Conservation (phyloP, 2,329 filamentous ascomycete species). For the Alternaria ethzedia region DNA sequence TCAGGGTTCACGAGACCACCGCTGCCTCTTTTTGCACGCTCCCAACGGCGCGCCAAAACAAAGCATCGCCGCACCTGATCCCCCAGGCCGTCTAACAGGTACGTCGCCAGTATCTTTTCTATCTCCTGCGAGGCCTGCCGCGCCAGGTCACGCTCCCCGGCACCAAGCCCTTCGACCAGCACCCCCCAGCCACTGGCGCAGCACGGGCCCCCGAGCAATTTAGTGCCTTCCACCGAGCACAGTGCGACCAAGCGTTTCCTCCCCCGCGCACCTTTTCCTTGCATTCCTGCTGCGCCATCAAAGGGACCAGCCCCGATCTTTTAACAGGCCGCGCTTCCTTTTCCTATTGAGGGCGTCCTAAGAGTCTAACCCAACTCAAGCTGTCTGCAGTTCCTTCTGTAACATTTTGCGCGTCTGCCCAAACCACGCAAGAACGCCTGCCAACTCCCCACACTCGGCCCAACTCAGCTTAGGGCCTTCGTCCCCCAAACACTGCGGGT, state of each 20-base stretch:
- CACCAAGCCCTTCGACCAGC: not conserved
- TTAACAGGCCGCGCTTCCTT: constrained; percentile 36
- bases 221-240: constrained; percentile 28
- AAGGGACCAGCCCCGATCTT: constrained; percentile 45
- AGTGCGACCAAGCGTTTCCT: constrained; percentile 37
- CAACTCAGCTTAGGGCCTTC: constrained; percentile 50
- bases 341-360: constrained; percentile 45
- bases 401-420: constrained; percentile 38
- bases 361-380: constrained; percentile 41
- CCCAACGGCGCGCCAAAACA: constrained; percentile 27
- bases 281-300: constrained; percentile 46
- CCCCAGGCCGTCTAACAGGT: constrained; percentile 10
- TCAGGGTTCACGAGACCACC: constrained; percentile 15
- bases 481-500: constrained; percentile 42
- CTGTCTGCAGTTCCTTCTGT: constrained; percentile 33
- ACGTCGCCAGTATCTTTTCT: constrained; percentile 19
- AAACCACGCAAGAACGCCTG: constrained; percentile 18
- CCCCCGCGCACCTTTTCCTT: constrained; percentile 21
- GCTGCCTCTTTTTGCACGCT: constrained; percentile 23
- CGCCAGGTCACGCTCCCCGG: constrained; percentile 8
- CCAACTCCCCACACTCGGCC: constrained; percentile 42
- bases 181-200: constrained; percentile 23
- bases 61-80: constrained; percentile 13
- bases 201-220: constrained; percentile 20
- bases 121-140: not conserved